Evolutionary conservation across 2,329 filamentous ascomycete species (phyloP).

Genomic region (Sclerotinia nivalis): DNA sequence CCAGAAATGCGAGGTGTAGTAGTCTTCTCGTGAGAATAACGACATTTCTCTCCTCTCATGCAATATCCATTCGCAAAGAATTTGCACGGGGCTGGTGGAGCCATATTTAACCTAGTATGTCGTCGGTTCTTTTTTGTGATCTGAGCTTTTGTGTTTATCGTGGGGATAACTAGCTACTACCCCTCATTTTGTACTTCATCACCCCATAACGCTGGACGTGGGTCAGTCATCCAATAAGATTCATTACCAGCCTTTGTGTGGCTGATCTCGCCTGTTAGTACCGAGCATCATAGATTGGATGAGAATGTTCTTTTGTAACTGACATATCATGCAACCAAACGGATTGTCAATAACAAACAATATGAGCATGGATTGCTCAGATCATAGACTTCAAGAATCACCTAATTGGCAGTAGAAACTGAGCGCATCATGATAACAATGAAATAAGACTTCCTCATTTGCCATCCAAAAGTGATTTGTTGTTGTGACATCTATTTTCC

Average conservation of each 20-base stretch:
- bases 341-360: too few relatives aligned
- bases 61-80: conserved; percentile 2
- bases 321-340: too few relatives aligned
- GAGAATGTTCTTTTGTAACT: too few relatives aligned
- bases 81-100: neutral
- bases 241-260: neutral
- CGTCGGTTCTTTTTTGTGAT: neutral
- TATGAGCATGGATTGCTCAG: too few relatives aligned
- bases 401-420: neutral
- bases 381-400: neutral
- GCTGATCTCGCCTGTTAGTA: too few relatives aligned
- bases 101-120: neutral
- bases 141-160: neutral
- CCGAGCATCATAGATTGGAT: too few relatives aligned
- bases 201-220: neutral
- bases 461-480: neutral
- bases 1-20: neutral
- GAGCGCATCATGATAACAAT: neutral
- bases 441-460: neutral
- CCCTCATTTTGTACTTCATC: neutral
- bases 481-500: too few relatives aligned
- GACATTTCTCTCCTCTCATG: neutral
- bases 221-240: too few relatives aligned
- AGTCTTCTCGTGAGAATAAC: conserved; percentile 5
- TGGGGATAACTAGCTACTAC: neutral